phyloP scores from a whole-genome alignment of 2,329 filamentous ascomycete species.

The Zymoseptoria passerinii region DNA sequence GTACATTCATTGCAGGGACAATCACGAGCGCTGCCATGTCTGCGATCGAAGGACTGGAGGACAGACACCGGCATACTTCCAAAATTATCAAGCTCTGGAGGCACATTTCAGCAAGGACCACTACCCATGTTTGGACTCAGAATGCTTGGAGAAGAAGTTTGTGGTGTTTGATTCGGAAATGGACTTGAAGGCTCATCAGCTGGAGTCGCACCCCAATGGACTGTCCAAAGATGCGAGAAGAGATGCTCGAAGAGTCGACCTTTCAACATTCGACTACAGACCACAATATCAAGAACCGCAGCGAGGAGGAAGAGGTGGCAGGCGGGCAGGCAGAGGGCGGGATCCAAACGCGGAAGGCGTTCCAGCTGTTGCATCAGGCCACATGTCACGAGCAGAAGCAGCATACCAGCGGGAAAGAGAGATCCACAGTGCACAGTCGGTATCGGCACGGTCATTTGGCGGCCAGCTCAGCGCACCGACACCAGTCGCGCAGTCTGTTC shows the following conservation, averaged over 20 bases:
- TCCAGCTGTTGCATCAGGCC: constrained; percentile 67
- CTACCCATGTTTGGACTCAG: constrained; percentile 72
- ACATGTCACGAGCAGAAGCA: constrained; percentile 74
- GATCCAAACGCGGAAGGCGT: constrained; percentile 80
- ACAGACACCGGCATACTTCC: constrained; percentile 78
- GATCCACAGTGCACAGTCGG: constrained; percentile 77
- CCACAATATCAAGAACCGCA: constrained; percentile 59
- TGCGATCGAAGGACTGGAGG: constrained; percentile 63
- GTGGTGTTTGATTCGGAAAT: constrained; percentile 93
- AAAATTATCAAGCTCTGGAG: constrained; percentile 79
- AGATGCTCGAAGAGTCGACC: constrained; percentile 77
- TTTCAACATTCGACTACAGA: constrained; percentile 76
- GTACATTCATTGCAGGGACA: constrained; percentile 85
- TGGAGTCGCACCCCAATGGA: constrained; percentile 70
- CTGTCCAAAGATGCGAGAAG: constrained; percentile 75
- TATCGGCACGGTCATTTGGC: constrained; percentile 73
- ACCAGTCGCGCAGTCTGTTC: constrained; percentile 48
- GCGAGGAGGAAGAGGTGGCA: constrained; percentile 42
- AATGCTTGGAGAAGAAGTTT: constrained; percentile 95
- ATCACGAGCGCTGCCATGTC: constrained; percentile 90
- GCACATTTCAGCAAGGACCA: constrained; percentile 82
- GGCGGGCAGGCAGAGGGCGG: constrained; percentile 56
- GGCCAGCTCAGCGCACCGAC: constrained; percentile 40
- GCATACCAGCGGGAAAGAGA: constrained; percentile 89
- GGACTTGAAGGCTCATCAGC: constrained; percentile 87